Evolutionary conservation across 192 early-diverging fungal species (phyloP), one percentile per base, ranked within the genome.

Genomic region (Entomortierella chlamydospora): DNA sequence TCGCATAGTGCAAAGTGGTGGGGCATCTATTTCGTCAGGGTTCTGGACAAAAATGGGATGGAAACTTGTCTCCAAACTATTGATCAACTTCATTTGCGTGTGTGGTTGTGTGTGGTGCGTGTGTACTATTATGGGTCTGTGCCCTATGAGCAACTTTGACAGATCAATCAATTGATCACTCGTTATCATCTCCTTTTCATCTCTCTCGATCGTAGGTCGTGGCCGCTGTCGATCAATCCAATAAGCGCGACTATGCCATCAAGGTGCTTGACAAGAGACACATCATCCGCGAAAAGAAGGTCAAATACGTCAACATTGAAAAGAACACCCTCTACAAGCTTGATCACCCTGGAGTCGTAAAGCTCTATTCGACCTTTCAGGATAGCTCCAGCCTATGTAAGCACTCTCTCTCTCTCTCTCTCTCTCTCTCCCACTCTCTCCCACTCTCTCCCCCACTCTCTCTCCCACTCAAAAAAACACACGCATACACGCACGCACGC

Each of bases 271-370:
- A 93, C 72, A 95, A 95, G 71, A 87, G 87, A 52, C 93, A 94
- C 63, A 95, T 96, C 61, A 91, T 98, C 55, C 95, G 94, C 72
- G 94, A 99, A 59, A 95, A 98, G 68, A 99, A 99, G 83, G 91
- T 92, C 59, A 96, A 96, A 82, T 98, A 97, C 74, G 96, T 97
- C 73, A 92, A 95, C 67, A 95, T 97, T 61, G 98, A 99, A 80
- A 92, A 95, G 64, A 92, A 96, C 58, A 93, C 95, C 6, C 86
- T 99, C 52, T 93, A 94, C 69, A 82, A 85, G 52, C 83, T 97
- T 63, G 86, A 90, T 64, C 97, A 99, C 79, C 95, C 95, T 57
- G 93, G 94, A 66, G 90, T 98, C 68, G 93, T 99, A 34, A 91
- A 91, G 53, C 86, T 99, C 12, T 97, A 94, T 79, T 99, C 95